Evolutionary conservation across 2,329 filamentous ascomycete species (phyloP), one percentile per base, ranked within the genome.

Genomic region (Sarocladium strictum): DNA sequence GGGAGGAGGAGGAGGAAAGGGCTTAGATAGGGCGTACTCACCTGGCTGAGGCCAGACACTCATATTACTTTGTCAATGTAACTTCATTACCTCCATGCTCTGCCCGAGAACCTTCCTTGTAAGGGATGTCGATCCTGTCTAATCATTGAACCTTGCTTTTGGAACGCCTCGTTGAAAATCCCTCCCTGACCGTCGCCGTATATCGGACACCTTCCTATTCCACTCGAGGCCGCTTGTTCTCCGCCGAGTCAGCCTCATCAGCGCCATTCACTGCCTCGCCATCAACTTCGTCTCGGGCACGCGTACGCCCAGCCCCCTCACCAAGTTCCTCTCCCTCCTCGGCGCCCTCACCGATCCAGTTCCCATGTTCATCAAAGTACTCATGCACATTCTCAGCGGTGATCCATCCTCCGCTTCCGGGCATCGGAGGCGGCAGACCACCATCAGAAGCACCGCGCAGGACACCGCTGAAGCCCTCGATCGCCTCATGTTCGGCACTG

Each of bases 301-400:
- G 76, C 41, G 80, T 77, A 56, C 79, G 77, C 24, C 84, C 84
- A 1, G 82, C 85, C 9, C 85, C 85, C 55, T 84, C 84, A 43
- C 85, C 85, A 19, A 86, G 72, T 54, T 75, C 76, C 45, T 76
- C 80, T 24, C 71, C 70, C 2, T 60, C 73, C 56, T 66, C 76
- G 38, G 62, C 75, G 6, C 64, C 63, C 1, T 64, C 68, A 0
- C 74, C 80, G 59, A 88, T 86, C 81, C 87, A 93, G 65, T 93
- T 91, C 2, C 90, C 90, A 9, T 91, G 80, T 58, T 80, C 84
- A 62, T 94, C 89, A 69, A 94, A 89, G 65, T 84, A 96, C 61
- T 96, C 82, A 59, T 87, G 77, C 67, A 96, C 85, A 63, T 97
- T 97, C 55, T 96, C 93, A 9, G 89, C 88, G 15, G 93, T 97